Percentiles rank a stretch among this genome's conserved stretches.
Evolutionary conservation across 2,329 filamentous ascomycete species (phyloP).

Genomic region (Aspergillus udagawae): DNA sequence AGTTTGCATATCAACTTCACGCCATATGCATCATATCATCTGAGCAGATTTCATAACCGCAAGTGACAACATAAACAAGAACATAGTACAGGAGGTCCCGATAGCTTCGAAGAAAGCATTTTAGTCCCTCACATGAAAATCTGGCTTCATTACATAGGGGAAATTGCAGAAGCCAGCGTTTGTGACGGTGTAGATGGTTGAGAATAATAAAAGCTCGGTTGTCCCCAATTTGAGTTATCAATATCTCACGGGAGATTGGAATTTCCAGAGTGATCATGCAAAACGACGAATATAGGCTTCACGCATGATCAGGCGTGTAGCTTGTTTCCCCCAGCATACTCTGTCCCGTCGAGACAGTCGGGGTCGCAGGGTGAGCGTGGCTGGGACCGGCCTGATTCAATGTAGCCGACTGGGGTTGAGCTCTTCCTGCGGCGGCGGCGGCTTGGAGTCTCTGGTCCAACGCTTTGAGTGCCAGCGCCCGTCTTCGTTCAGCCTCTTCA

Average conservation of each 20-base stretch:
- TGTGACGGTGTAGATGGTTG: background rate
- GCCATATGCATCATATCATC: background rate
- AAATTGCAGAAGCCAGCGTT: background rate
- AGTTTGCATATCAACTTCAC: background rate
- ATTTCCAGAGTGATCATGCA: slow-evolving; percentile 10
- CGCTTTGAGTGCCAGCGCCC: slow-evolving; percentile 84
- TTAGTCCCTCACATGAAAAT: background rate
- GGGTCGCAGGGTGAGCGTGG: slow-evolving; percentile 50
- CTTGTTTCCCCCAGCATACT: slow-evolving; percentile 65
- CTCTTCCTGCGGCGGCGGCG: slow-evolving; percentile 65
- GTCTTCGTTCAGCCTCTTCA: slow-evolving; percentile 85
- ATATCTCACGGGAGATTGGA: background rate
- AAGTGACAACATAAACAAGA: background rate
- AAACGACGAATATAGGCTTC: slow-evolving; percentile 5
- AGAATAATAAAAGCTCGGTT: background rate
- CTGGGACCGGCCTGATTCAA: slow-evolving; percentile 27
- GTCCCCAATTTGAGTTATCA: background rate
- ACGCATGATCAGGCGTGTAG: slow-evolving; percentile 61
- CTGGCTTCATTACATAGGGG: background rate
- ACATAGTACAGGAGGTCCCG: background rate
- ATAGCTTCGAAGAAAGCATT: background rate
- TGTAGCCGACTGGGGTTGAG: slow-evolving; percentile 35
- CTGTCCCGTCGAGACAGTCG: slow-evolving; percentile 52
- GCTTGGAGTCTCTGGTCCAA: slow-evolving; percentile 87
- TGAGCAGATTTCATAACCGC: background rate